These are phyloP conservation scores for Piloderma croceum DNA, from an alignment of 768 basidiomycete genomes.

Conservation along the genomic window DNA sequence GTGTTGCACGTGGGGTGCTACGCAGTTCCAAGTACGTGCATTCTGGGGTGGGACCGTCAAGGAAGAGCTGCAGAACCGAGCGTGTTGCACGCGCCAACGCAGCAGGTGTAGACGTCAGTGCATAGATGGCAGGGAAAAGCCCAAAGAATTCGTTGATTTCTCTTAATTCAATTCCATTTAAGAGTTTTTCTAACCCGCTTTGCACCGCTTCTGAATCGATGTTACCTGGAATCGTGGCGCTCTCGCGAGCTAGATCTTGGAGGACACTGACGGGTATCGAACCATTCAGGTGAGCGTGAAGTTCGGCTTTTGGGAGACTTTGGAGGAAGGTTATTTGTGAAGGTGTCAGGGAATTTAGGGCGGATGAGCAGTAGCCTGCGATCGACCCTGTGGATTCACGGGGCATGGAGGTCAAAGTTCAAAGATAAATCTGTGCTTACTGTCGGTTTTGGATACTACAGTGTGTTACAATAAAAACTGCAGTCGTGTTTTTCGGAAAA, in stretches of 20 bases:
- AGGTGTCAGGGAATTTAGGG: slow-evolving; percentile 47
- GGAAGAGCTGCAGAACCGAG: slow-evolving; percentile 62
- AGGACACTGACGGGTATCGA: slow-evolving; percentile 68
- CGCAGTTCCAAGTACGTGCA: slow-evolving; percentile 79
- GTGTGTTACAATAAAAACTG: no score
- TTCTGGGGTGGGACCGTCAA: slow-evolving; percentile 44
- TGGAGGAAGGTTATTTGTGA: slow-evolving; percentile 56
- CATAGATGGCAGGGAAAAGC: slow-evolving; percentile 76
- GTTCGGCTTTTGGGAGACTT: slow-evolving; percentile 70
- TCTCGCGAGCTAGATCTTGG: slow-evolving; percentile 51
- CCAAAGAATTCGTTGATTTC: slow-evolving; percentile 66
- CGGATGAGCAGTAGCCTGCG: slow-evolving; percentile 24
- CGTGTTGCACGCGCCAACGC: slow-evolving; percentile 51
- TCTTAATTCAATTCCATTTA: slow-evolving; percentile 43
- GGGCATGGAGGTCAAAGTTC: no score
- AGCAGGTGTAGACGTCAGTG: slow-evolving; percentile 57
- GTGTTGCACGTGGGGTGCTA: slow-evolving; percentile 63
- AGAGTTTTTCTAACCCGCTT: slow-evolving; percentile 33
- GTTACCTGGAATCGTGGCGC: slow-evolving; percentile 5
- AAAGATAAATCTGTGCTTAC: no score
- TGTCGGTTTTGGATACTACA: no score
- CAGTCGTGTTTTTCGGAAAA: no score
- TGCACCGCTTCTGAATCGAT: slow-evolving; percentile 22
- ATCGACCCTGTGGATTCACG: no score
- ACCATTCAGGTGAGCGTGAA: slow-evolving; percentile 83